These are phyloP conservation scores for Xylaria sp. DNA, from an alignment of 2,329 filamentous ascomycete species.

Conservation along the genomic window DNA sequence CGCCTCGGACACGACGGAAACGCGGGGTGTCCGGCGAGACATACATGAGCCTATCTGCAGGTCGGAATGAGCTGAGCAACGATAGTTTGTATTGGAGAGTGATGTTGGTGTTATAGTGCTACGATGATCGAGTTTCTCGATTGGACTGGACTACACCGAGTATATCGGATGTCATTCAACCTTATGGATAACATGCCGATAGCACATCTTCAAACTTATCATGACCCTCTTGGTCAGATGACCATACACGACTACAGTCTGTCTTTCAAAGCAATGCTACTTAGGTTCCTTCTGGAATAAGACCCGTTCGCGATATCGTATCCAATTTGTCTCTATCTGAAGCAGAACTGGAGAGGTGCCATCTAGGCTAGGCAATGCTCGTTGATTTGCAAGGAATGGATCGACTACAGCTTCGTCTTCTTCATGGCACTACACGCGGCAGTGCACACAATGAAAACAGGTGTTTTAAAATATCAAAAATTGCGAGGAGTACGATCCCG, in stretches of 20 bases:
- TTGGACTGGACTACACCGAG: not conserved
- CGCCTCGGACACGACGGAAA: not conserved
- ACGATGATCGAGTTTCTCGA: not conserved
- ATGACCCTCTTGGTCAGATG: not conserved
- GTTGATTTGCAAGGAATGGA: too few relatives aligned
- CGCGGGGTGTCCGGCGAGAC: too few relatives aligned
- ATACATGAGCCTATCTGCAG: too few relatives aligned
- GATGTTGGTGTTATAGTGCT: not conserved
- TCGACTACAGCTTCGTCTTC: too few relatives aligned
- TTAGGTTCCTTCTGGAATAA: too few relatives aligned
- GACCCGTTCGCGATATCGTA: too few relatives aligned
- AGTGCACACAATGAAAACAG: conserved; percentile 56
- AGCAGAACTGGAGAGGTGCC: too few relatives aligned
- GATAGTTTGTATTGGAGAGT: not conserved
- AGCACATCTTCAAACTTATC: not conserved
- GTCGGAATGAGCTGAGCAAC: not conserved
- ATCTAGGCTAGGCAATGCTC: too few relatives aligned
- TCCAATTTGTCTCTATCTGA: too few relatives aligned
- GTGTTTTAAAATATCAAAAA: conserved; percentile 55
- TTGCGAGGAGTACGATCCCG: conserved; percentile 61
- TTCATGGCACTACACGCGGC: conserved; percentile 54
- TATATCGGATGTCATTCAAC: too few relatives aligned
- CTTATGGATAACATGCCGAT: not conserved
- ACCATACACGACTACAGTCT: not conserved
- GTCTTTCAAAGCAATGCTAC: not conserved